A percentile compares a stretch with the other conserved stretches of the same genome.
Evolutionary conservation across 2,329 filamentous ascomycete species (phyloP).

Genomic region (Fusarium irregulare): DNA sequence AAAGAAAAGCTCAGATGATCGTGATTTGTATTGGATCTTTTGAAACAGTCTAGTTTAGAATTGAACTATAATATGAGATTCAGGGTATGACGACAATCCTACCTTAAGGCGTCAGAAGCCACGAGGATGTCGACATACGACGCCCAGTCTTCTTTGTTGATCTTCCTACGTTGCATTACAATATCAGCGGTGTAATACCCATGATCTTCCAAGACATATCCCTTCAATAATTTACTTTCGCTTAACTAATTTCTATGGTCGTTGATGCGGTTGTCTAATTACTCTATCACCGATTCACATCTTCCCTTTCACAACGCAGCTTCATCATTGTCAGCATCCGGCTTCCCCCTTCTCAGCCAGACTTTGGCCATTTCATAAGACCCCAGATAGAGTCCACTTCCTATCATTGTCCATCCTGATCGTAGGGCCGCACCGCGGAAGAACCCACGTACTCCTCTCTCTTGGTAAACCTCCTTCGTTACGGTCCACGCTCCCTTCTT

Average conservation of each 20-base stretch:
- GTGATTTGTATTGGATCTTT: neutral
- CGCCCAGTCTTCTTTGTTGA: slow-evolving; percentile 23
- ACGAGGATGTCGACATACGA: slow-evolving; percentile 45
- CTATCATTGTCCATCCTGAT: slow-evolving; percentile 82
- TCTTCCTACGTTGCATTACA: neutral
- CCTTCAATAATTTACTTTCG: neutral
- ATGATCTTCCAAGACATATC: neutral
- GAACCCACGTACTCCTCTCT: slow-evolving; percentile 77
- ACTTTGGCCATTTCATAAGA: slow-evolving; percentile 84
- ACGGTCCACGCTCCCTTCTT: slow-evolving; percentile 66
- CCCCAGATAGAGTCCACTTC: slow-evolving; percentile 85
- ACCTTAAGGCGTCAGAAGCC: slow-evolving; percentile 43
- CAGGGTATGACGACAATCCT: slow-evolving; percentile 9
- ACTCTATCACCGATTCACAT: neutral
- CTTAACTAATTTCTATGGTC: neutral
- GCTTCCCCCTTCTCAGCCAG: slow-evolving; percentile 64
- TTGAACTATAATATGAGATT: neutral
- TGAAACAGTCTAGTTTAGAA: neutral
- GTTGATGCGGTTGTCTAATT: neutral
- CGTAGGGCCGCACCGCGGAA: slow-evolving; percentile 82
- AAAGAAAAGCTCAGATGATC: neutral
- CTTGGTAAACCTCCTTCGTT: slow-evolving; percentile 70
- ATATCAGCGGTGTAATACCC: neutral
- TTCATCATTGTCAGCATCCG: slow-evolving; percentile 53
- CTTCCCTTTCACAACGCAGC: slow-evolving; percentile 32